Base-by-base conservation (phyloP, 1,284 basidiomycete genomes). In the Coniferiporia weirii region DNA sequence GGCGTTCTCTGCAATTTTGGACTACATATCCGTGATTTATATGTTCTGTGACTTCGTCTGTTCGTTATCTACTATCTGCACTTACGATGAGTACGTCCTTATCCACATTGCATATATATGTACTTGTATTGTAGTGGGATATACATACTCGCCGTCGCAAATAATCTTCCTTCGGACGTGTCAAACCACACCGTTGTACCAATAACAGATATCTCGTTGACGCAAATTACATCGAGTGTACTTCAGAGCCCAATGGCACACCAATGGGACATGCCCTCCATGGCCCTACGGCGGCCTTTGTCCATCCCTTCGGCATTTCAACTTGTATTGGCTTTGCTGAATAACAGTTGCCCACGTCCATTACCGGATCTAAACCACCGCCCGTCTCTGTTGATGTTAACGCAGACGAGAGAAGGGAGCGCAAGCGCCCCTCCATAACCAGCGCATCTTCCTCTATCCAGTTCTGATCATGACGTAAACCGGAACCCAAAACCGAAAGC, bases 231-330 rank as follows among this genome's bases (percentile, higher is more conserved):
- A 27, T 27, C 5, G 27, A 3, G 27, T 27, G 7, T n/a, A 7
- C 2, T 47, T 46, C 19, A 38, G 13, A 55, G 27, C 17, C 7
- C 9, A 27, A 13, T 47, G 35, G 82, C 53, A 87, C 75, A 15
- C 87, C 88, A 54, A 90, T 84, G 4, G 87, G 87, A 66, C 80
- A 83, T 2, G 82, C 76, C 63, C 72, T 76, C 88, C 87, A 89
- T 32, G 71, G 69, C 15, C 63, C 69, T 40, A 68, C 66, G 40
- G 75, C 71, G 7, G 85, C 68, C 46, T 74, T 60, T 50, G 72
- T 72, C 87, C 87, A 89, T 15, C 86, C 87, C 6, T 44, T 50
- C 4, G 71, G 67, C 22, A 70, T 20, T 13, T 17, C 54, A 8
- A 46, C 44, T 43, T 35, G 15, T 27, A 27, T 27, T 27, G 27